These are phyloP conservation scores for Wickerhamomyces bovis DNA, from an alignment of 805 yeast genomes.

Conservation along the genomic window DNA sequence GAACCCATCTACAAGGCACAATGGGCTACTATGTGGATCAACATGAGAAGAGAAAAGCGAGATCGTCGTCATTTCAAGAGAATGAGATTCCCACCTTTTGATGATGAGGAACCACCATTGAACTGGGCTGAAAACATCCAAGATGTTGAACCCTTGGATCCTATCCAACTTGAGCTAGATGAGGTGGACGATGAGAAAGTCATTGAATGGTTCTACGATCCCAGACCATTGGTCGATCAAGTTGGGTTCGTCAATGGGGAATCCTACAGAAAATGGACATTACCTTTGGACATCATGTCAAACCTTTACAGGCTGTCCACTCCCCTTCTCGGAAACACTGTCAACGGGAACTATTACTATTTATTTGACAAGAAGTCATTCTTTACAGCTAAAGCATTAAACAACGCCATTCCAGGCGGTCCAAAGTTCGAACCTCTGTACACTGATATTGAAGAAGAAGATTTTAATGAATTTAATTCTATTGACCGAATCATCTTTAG, in stretches of 20 bases:
- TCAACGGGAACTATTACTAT: slow-evolving; percentile 49
- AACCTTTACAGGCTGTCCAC: slow-evolving; percentile 58
- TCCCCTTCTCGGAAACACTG: slow-evolving; percentile 60
- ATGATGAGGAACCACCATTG: slow-evolving; percentile 94
- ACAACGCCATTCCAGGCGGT: slow-evolving; percentile 88
- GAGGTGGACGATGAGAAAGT: slow-evolving; percentile 54
- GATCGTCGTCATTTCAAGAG: slow-evolving; percentile 87
- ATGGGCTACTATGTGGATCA: slow-evolving; percentile 91
- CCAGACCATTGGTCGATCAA: slow-evolving; percentile 62
- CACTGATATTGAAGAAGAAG: slow-evolving; percentile 62
- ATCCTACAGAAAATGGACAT: slow-evolving; percentile 67
- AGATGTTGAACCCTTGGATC: slow-evolving; percentile 64
- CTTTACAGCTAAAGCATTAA: slow-evolving; percentile 85
- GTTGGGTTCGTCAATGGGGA: slow-evolving; percentile 59
- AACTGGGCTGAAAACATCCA: slow-evolving; percentile 77
- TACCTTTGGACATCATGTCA: slow-evolving; percentile 57
- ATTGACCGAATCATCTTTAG: slow-evolving; percentile 84
- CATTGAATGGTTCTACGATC: slow-evolving; percentile 76
- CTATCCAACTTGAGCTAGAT: slow-evolving; percentile 63
- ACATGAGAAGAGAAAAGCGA: slow-evolving; percentile 91
- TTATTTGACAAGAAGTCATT: slow-evolving; percentile 76
- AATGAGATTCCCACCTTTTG: slow-evolving; percentile 92
- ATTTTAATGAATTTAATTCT: slow-evolving; percentile 85
- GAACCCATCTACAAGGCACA: slow-evolving; percentile 90
- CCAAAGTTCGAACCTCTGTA: slow-evolving; percentile 89